A percentile compares a stretch with the other conserved stretches of the same genome.
phyloP scores from a whole-genome alignment of 2,329 filamentous ascomycete genomes.

The Pyrenochaeta sp. region DNA sequence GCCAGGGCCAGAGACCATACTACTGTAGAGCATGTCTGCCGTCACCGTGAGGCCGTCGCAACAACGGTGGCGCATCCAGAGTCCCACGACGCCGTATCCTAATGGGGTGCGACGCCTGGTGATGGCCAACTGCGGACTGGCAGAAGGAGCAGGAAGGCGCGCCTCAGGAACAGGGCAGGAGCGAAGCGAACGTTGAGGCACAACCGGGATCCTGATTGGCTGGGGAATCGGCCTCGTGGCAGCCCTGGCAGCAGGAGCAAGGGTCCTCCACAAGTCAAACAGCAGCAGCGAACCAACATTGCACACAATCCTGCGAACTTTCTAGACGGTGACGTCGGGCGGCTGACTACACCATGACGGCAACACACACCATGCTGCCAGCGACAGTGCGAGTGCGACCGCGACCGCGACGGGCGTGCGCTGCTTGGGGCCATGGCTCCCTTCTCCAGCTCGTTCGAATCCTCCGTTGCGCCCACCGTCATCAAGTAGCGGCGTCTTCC shows the following conservation, averaged over 20 bases:
- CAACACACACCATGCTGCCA: background rate
- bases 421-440: background rate
- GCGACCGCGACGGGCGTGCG: no score
- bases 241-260: constrained; percentile 13
- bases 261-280: constrained; percentile 10
- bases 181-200: constrained; percentile 24
- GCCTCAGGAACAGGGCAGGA: constrained; percentile 21
- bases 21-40: no score
- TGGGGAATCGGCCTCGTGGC: constrained; percentile 24
- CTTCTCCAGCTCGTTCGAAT: background rate
- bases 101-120: background rate
- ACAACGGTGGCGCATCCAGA: background rate
- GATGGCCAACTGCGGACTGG: background rate
- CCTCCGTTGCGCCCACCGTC: background rate
- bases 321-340: constrained; percentile 16
- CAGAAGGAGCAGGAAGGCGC: constrained; percentile 3
- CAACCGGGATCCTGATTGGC: constrained; percentile 15
- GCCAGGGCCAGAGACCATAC: background rate
- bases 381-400: no score
- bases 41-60: background rate
- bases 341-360: constrained; percentile 2
- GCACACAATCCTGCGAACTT: constrained; percentile 15
- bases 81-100: background rate
- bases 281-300: constrained; percentile 5
- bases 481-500: background rate